Evolutionary conservation across 768 basidiomycete genomes (phyloP).

Genomic region (Boletus subparvulus): DNA sequence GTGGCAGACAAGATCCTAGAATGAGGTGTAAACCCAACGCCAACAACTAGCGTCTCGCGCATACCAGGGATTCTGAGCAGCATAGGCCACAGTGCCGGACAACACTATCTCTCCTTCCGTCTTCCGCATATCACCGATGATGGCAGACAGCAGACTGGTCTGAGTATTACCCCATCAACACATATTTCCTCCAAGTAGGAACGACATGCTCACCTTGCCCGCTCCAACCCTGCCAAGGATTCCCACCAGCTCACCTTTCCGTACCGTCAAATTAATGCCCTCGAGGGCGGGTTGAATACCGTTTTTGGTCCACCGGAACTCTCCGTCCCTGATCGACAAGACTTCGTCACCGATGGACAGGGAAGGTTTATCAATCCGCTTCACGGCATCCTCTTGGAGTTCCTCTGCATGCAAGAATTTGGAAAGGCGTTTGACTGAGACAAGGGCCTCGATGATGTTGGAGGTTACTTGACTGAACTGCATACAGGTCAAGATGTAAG

Average conservation of each 20-base stretch:
- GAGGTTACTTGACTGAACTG: constrained; percentile 73
- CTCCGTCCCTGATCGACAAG: constrained; percentile 68
- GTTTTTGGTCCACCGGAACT: constrained; percentile 76
- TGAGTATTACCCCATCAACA: constrained; percentile 20
- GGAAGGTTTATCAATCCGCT: constrained; percentile 42
- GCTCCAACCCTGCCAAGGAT: constrained; percentile 87
- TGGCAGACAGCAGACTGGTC: constrained; percentile 75
- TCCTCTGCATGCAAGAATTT: constrained; percentile 77
- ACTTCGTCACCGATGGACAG: constrained; percentile 63
- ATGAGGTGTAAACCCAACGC: background rate
- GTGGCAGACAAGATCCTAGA: constrained; percentile 80
- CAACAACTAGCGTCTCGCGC: constrained; percentile 9
- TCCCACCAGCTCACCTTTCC: constrained; percentile 83
- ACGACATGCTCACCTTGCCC: constrained; percentile 63
- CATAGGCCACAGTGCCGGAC: constrained; percentile 75
- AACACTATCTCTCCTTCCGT: constrained; percentile 70
- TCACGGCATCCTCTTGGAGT: constrained; percentile 76
- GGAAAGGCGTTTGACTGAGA: constrained; percentile 78
- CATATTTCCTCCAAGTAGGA: background rate
- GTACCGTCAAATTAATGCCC: constrained; percentile 69
- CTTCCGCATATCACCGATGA: constrained; percentile 85
- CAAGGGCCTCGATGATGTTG: constrained; percentile 82
- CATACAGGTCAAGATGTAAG: background rate
- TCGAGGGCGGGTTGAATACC: constrained; percentile 62
- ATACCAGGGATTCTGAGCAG: constrained; percentile 84